Evolutionary conservation across 2,329 filamentous ascomycete species (phyloP), one percentile per base, ranked within the genome.

Genomic region (Scytalidium sp.): DNA sequence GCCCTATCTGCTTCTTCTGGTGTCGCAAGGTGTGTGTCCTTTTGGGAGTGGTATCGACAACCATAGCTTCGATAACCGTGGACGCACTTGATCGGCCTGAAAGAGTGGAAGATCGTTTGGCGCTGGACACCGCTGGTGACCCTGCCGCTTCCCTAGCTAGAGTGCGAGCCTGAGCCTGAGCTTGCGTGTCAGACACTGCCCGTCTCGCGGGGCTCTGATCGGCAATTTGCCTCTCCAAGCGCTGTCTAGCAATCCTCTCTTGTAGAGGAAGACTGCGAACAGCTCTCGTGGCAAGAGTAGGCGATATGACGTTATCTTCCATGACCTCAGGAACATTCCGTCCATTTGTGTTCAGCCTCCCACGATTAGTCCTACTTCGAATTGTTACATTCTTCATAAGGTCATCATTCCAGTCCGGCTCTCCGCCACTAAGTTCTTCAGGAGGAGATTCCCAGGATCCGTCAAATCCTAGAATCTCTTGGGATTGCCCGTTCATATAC

Each of bases 21-120:
- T 86, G 83, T 3, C 83, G 76, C 51, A 87, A 64, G 7, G 81
- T 85, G 58, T 76, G 75, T 49, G 70, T 74, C 42, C 73, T 53
- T 46, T 70, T 74, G 13, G 74, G 72, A 25, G 70, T 65, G 1
- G 68, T 67, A 40, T 81, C 76, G n/a, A 84, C 69, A 29, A 84
- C 65, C 42, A 82, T 71, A 3, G 80, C 80, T 60, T 81, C 81
- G n/a, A 47, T 19, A 3, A 83, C 71, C 0, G 80, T 80, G 15
- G 81, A 83, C 2, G 72, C 69, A 1, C 70, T 74, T 17, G 81
- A 84, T 50, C 69, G 76, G 2, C 73, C 73, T 6, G 81, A 84
- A 59, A 79, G 73, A 11, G 71, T 71, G 7, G 81, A 84, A 20
- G 75, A 71, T 32, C 79, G 73, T 48, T 70, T 72, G 7, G 70